A percentile compares a stretch with the other conserved stretches of the same genome.
Conservation (phyloP, 805 yeast species). For the Cyberlindnera maclurae region DNA sequence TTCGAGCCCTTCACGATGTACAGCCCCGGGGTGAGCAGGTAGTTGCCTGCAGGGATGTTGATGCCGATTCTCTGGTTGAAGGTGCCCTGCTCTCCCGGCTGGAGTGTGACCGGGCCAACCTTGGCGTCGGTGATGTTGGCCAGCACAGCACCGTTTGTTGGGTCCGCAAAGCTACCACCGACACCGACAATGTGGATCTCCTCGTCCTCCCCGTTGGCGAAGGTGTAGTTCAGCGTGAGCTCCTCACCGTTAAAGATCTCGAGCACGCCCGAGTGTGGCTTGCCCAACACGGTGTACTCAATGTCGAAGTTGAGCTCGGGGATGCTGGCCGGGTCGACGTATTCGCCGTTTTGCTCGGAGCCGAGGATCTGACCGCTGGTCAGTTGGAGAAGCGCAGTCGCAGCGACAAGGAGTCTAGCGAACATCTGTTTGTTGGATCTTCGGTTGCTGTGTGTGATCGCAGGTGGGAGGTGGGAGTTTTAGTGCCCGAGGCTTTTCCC, state of each 20-base stretch:
- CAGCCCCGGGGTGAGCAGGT: constrained; percentile 52
- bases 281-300: constrained; percentile 41
- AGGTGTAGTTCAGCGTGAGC: constrained; percentile 42
- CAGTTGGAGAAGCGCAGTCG: constrained; percentile 8
- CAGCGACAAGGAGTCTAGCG: constrained; percentile 8
- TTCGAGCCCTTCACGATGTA: constrained; percentile 44
- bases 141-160: constrained; percentile 40
- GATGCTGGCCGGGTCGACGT: constrained; percentile 15
- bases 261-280: constrained; percentile 29
- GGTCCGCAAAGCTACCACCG: constrained; percentile 57
- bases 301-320: constrained; percentile 40
- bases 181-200: constrained; percentile 54
- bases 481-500: too few species aligned
- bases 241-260: constrained; percentile 47
- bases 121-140: constrained; percentile 61
- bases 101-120: constrained; percentile 52
- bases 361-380: constrained; percentile 14
- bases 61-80: constrained; percentile 58
- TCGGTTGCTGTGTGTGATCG: not conserved
- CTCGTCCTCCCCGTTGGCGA: constrained; percentile 46
- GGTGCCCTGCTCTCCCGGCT: constrained; percentile 38
- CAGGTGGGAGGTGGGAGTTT: too few species aligned
- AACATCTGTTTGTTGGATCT: constrained; percentile 2
- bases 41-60: constrained; percentile 49
- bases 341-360: constrained; percentile 15